Percentiles rank a stretch among this genome's conserved stretches.
phyloP scores from a whole-genome alignment of 2,329 filamentous ascomycete species.

The Trichoderma sp. region DNA sequence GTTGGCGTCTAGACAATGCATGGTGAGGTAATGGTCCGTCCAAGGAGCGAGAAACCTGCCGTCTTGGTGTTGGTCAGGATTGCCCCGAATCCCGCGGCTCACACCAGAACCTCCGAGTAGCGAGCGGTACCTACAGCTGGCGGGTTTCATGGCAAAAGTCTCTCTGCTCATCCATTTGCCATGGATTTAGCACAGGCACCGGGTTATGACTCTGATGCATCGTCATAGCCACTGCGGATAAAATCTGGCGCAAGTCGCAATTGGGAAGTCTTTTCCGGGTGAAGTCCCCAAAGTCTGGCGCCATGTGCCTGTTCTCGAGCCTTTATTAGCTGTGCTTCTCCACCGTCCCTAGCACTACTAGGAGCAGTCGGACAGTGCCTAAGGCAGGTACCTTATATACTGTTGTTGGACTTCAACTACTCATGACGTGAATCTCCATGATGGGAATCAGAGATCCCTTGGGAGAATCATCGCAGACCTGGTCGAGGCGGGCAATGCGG shows the following conservation, averaged over 20 bases:
- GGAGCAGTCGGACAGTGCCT: no score
- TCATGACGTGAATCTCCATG: no score
- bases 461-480: no score
- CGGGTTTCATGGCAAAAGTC: neutral
- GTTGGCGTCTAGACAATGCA: slow-evolving; percentile 1
- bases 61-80: neutral
- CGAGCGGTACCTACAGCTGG: neutral
- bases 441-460: slow-evolving; percentile 1
- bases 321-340: slow-evolving; percentile 1
- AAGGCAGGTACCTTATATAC: no score
- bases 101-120: neutral
- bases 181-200: no score
- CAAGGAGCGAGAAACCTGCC: neutral
- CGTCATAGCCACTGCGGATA: slow-evolving; percentile 19
- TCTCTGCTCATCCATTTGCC: neutral
- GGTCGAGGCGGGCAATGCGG: no score
- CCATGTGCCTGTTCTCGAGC: neutral
- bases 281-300: slow-evolving; percentile 1
- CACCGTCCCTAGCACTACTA: neutral
- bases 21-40: slow-evolving; percentile 20
- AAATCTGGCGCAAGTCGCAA: neutral
- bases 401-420: no score
- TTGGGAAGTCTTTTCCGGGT: slow-evolving; percentile 14
- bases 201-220: neutral
- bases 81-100: slow-evolving; percentile 16